Base-by-base conservation (phyloP, 768 basidiomycete species). In the Rhodotorula paludigena region DNA sequence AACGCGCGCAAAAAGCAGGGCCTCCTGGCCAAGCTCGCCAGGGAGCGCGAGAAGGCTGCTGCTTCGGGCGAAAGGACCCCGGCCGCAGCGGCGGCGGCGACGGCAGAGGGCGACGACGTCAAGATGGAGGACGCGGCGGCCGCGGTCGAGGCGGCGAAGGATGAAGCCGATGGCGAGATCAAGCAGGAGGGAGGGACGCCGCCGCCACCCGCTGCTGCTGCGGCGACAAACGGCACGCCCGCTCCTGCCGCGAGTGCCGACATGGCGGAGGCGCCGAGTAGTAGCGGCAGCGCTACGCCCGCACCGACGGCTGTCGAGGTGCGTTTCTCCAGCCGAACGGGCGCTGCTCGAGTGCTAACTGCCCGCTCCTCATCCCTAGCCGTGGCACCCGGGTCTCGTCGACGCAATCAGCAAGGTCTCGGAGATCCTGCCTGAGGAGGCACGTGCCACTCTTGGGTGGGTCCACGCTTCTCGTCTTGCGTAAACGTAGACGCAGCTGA, bases 371-470 rank as follows among this genome's bases (percentile, higher is more conserved):
- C 35, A 15, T 23, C 18, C 33, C 21, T 87, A 66, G 70, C 68
- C 87, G 38, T 97, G 91, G 90, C 82, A 92, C 48, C 85, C 88
- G 5, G 85, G 88, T 69, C 81, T 94, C 21, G 79, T 82, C 59
- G 78, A 83, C 5, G 80, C 90, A 36, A 92, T 96, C 73, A 84
- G 89, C 16, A 87, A 90, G 41, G 82, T 91, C 28, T 84, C 83
- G 72, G 84, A 83, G 71, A 82, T 92, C 41, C 84, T 89, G 5
- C 89, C 91, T 36, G 81, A 82, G 23, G 55, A 84, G 81, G 72
- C 84, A 83, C 15, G 82, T 80, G 60, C 84, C 87, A 42, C 78
- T 47, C 85, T 93, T 72, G 88, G 89, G 87, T 92, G 78, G 60
- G 87, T 77, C 30, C 55, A 63, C 5, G 38, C 55, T 59, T 23